Percentiles rank a stretch among this genome's conserved stretches.
phyloP scores from a whole-genome alignment of 768 basidiomycete genomes.

The Lepiota venenata region DNA sequence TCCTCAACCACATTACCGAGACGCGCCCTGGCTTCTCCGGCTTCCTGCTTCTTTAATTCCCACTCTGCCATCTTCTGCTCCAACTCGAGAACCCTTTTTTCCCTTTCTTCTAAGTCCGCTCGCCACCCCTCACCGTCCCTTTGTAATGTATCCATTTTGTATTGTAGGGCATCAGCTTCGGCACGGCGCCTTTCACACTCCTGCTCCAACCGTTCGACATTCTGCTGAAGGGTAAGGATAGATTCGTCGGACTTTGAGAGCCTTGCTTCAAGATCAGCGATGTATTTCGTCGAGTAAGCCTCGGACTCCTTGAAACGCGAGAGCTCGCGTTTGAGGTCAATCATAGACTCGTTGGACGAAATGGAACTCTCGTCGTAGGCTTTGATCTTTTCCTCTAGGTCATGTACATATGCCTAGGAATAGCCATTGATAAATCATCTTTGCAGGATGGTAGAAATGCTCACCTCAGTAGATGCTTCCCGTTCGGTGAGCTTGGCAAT shows the following conservation, averaged over 20 bases:
- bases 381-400: constrained; percentile 91
- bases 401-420: constrained; percentile 82
- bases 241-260: constrained; percentile 79
- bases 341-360: constrained; percentile 73
- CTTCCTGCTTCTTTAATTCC: constrained; percentile 67
- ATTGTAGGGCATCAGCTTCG: constrained; percentile 68
- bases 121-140: constrained; percentile 81
- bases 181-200: constrained; percentile 73
- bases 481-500: constrained; percentile 83
- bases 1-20: constrained; percentile 66
- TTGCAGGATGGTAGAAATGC: constrained; percentile 16
- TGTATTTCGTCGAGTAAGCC: constrained; percentile 69
- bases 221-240: constrained; percentile 60
- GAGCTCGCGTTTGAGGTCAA: constrained; percentile 83
- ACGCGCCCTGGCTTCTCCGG: constrained; percentile 61
- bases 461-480: constrained; percentile 89
- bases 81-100: constrained; percentile 69
- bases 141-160: constrained; percentile 64
- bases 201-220: constrained; percentile 72
- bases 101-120: constrained; percentile 80
- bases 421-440: constrained; percentile 14
- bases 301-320: constrained; percentile 74
- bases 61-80: constrained; percentile 79
- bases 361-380: constrained; percentile 76
- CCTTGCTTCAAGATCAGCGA: constrained; percentile 81